Evolutionary conservation across 1,139 yeast species (phyloP).

Genomic region (Spencermartinsiella ligniputridi): DNA sequence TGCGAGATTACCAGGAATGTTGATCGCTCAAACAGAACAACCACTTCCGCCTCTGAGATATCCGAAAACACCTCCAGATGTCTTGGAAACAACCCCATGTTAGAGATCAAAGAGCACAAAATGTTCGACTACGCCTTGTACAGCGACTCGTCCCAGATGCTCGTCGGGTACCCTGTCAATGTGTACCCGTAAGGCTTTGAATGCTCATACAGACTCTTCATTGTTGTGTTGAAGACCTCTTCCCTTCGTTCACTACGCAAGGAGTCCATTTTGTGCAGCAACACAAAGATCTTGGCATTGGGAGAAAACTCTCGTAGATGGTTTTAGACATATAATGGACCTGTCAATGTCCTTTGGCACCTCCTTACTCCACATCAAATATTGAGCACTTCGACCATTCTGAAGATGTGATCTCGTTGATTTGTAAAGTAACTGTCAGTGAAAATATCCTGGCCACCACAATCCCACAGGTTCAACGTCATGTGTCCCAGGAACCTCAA

Average conservation of each 20-base stretch:
- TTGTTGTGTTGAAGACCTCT: constrained; percentile 76
- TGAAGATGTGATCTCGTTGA: constrained; percentile 86
- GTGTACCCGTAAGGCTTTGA: constrained; percentile 75
- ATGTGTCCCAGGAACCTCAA: constrained; percentile 87
- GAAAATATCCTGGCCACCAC: constrained; percentile 92
- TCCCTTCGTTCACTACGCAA: constrained; percentile 84
- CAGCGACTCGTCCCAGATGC: constrained; percentile 96
- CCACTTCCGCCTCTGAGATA: constrained; percentile 81
- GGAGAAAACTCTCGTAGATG: constrained; percentile 85
- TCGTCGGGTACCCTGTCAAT: constrained; percentile 87
- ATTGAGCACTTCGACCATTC: constrained; percentile 97
- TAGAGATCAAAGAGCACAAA: constrained; percentile 91
- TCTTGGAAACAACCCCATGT: constrained; percentile 74
- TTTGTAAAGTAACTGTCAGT: constrained; percentile 90
- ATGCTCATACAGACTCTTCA: constrained; percentile 72
- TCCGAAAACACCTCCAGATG: constrained; percentile 71
- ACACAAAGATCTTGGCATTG: constrained; percentile 83
- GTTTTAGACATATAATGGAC: constrained; percentile 74
- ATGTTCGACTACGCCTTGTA: constrained; percentile 97
- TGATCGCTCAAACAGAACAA: constrained; percentile 86
- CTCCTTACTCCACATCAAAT: constrained; percentile 91
- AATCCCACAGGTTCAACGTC: constrained; percentile 95
- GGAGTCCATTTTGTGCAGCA: constrained; percentile 93
- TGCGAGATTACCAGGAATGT: constrained; percentile 87
- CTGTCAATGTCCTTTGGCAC: constrained; percentile 92